These are phyloP conservation scores for Citrullus colocynthis DNA, from an alignment of 306 rosid species.

Conservation along the genomic window DNA sequence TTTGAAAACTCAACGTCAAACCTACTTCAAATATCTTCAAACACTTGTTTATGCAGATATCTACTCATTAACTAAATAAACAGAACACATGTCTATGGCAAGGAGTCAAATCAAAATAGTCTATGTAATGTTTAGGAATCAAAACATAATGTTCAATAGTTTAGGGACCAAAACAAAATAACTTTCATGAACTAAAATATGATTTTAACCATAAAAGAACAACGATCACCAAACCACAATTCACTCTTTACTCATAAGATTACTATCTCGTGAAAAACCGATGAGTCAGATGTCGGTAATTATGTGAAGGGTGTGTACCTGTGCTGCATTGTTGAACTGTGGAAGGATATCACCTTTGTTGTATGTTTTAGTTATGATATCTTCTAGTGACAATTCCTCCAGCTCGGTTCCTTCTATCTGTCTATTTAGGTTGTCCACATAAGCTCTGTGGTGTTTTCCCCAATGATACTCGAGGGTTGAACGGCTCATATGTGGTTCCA, in stretches of 20 bases:
- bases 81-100: neutral
- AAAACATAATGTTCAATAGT: neutral
- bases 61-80: neutral
- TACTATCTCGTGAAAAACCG: neutral
- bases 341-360: constrained; percentile 78
- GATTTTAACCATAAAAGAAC: neutral
- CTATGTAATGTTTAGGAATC: neutral
- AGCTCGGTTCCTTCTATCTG: constrained; percentile 78
- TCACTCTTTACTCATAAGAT: neutral
- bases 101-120: neutral
- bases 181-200: neutral
- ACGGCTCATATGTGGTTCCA: constrained; percentile 86
- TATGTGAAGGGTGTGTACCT: constrained; percentile 24
- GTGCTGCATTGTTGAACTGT: constrained; percentile 79
- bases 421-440: constrained; percentile 70
- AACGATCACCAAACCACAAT: neutral
- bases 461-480: constrained; percentile 72
- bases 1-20: neutral
- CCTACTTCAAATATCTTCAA: neutral
- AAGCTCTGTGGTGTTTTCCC: constrained; percentile 91
- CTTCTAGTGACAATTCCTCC: constrained; percentile 45
- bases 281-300: neutral
- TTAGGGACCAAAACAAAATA: neutral
- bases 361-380: constrained; percentile 32
- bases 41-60: neutral